Base-by-base conservation (phyloP, 2,329 filamentous ascomycete species). In the Lachnellula occidentalis region DNA sequence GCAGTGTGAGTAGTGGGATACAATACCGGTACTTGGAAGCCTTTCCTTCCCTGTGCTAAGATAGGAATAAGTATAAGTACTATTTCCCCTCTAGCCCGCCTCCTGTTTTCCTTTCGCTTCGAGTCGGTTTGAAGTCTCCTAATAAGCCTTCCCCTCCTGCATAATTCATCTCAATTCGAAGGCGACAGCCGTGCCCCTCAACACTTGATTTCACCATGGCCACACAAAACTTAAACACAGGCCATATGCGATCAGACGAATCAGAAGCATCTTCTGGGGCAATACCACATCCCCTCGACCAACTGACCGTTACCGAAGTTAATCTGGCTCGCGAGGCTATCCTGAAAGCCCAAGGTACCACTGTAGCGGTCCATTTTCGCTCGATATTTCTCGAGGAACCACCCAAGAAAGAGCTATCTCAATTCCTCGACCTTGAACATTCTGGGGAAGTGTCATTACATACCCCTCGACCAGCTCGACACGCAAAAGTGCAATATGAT, bases 401-500 rank as follows among this genome's bases (percentile, higher is more conserved):
- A 5, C 69, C 74, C 4, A 83, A 83, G 69, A 65, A 67, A 11
- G 71, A 78, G 48, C 72, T 80, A 8, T 62, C 74, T 27, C 71
- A 70, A 2, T 82, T 77, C 60, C 65, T 81, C 12, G 72, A 73
- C 14, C 72, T 75, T 4, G 74, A 78, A 61, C 71, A 76, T 51
- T 67, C 67, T 12, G 73, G 73, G 0, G 63, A 65, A 53, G 48
- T 71, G 8, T 67, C 70, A 3, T 69, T 70, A 6, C 60, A 64
- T 2, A 74, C 58, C 27, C 50, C 55, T 41, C 56, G 73, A 2
- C 78, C 78, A 14, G 70, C 74, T 7, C 73, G 80, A 31, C 63
- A 78, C 48, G 80, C 79, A 2, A 73, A 76, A 43, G 76, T 77
- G 34, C 77, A 81, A 61, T 83, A 82, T 68, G 80, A 80, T 67